phyloP scores from a whole-genome alignment of 2,329 filamentous ascomycete genomes.

The Botryotinia globosa region DNA sequence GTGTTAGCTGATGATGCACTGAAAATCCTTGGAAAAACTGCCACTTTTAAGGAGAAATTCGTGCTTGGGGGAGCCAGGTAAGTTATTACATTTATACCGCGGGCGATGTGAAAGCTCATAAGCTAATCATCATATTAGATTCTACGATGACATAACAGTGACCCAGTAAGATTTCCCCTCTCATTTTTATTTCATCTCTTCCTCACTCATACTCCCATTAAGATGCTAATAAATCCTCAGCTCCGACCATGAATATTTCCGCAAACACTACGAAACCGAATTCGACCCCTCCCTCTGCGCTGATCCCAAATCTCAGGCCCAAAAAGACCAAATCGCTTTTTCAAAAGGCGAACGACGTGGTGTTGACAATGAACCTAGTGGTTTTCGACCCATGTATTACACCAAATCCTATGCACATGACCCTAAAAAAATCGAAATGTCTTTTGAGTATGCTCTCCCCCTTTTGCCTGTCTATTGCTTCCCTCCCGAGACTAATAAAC shows the following conservation, averaged over 20 bases:
- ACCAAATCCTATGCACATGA: conserved; percentile 58
- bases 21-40: conserved; percentile 55
- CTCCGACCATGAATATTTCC: conserved; percentile 62
- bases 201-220: background rate
- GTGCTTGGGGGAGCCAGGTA: conserved; percentile 66
- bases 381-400: conserved; percentile 63
- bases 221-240: background rate
- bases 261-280: conserved; percentile 63
- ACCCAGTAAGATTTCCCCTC: conserved; percentile 48
- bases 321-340: conserved; percentile 43
- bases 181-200: no score
- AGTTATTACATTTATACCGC: background rate
- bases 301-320: conserved; percentile 44
- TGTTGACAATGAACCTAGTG: conserved; percentile 51
- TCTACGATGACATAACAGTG: conserved; percentile 68
- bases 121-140: conserved; percentile 31
- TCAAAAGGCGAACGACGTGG: conserved; percentile 47
- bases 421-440: conserved; percentile 62
- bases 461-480: no score
- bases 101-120: background rate
- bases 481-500: background rate
- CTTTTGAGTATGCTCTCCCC: conserved; percentile 51
- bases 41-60: conserved; percentile 59
- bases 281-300: conserved; percentile 53
- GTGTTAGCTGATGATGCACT: conserved; percentile 63